Evolutionary conservation across 78 protist species (phyloP).

Genomic region (Tieghemostelium lacteum): DNA sequence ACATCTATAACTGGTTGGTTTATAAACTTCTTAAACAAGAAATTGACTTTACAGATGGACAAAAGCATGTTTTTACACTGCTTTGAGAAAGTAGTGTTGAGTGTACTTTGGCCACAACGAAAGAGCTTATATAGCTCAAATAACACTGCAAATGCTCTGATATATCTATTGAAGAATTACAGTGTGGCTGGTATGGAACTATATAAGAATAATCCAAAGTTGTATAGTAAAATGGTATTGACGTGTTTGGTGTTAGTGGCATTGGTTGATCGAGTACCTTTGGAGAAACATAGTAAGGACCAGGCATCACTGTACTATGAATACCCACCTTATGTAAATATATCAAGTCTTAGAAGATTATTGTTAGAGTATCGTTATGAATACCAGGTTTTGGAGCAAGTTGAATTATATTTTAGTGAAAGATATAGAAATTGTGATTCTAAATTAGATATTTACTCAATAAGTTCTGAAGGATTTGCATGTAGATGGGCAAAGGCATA

Average conservation of each 20-base stretch:
- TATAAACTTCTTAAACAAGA: no score
- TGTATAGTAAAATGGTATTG: neutral
- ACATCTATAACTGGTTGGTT: no score
- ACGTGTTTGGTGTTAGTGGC: neutral
- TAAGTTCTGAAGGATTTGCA: neutral
- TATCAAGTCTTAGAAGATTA: neutral
- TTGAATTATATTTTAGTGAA: neutral
- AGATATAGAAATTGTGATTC: neutral
- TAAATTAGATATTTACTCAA: neutral
- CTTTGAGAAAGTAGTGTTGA: no score
- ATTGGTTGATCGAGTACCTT: neutral
- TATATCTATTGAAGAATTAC: no score
- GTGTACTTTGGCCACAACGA: no score
- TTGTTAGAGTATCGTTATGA: neutral
- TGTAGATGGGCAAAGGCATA: neutral
- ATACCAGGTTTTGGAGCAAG: neutral
- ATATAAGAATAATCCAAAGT: neutral
- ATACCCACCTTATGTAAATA: neutral
- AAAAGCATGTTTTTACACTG: no score
- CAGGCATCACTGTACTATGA: neutral
- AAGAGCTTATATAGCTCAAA: no score
- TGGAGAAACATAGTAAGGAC: no score
- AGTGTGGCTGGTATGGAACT: no score
- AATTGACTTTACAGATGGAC: no score
- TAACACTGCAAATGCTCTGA: no score